These are phyloP conservation scores for Solanum raphanifolium DNA, from an alignment of 257 asterid genomes.

Conservation along the genomic window DNA sequence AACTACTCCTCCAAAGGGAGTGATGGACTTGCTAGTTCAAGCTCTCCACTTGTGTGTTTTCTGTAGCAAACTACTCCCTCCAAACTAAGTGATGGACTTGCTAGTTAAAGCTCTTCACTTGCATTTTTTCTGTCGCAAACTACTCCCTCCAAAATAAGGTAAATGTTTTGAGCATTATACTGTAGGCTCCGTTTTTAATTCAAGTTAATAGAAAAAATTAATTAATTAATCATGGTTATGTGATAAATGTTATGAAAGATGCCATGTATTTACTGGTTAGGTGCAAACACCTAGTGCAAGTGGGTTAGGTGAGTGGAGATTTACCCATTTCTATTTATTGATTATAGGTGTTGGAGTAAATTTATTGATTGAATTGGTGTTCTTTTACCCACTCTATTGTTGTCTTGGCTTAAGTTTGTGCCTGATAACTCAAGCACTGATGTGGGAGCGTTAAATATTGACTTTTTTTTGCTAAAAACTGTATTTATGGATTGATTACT, in stretches of 20 bases:
- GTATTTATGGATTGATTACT: background rate
- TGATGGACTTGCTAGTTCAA: background rate
- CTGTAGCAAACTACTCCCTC: background rate
- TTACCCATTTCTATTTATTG: background rate
- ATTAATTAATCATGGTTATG: too few relatives aligned
- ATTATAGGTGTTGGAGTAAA: background rate
- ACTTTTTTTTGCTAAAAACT: background rate
- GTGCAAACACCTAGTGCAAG: background rate
- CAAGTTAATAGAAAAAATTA: background rate
- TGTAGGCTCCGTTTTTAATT: background rate
- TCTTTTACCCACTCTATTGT: background rate
- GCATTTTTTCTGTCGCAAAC: background rate
- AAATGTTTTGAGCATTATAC: background rate
- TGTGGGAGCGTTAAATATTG: too few relatives aligned
- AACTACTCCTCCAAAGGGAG: background rate
- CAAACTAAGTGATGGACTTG: background rate
- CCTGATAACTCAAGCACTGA: background rate
- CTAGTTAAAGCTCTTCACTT: background rate
- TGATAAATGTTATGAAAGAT: background rate
- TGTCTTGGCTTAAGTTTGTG: background rate
- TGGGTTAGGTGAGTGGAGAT: background rate
- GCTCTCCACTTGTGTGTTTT: background rate
- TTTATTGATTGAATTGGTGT: background rate
- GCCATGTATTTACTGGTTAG: background rate
- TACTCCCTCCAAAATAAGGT: background rate